phyloP scores from a whole-genome alignment of 2,329 filamentous ascomycete genomes.

The Phaeosphaeriaceae sp. region DNA sequence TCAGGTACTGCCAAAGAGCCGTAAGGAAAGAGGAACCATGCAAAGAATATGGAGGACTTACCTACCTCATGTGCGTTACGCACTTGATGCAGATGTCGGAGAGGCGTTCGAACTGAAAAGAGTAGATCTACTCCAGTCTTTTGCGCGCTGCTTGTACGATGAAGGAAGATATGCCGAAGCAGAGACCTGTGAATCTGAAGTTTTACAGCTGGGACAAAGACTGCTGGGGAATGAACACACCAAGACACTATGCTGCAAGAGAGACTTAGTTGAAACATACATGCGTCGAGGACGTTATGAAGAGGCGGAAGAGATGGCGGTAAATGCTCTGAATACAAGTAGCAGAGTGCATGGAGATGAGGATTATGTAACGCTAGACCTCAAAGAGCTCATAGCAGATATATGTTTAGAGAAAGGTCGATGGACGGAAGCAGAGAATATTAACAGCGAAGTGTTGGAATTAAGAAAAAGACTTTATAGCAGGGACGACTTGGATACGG shows the following conservation, averaged over 20 bases:
- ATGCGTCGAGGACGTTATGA: not conserved
- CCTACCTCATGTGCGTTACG: slow-evolving; percentile 1
- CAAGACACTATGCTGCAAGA: not conserved
- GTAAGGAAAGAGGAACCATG: not conserved
- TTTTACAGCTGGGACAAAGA: not conserved
- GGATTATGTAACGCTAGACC: not conserved
- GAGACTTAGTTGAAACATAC: not conserved
- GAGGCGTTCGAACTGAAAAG: not conserved
- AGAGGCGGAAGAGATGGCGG: not conserved
- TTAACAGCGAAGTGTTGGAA: not conserved
- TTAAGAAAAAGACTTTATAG: not conserved
- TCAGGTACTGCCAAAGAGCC: not conserved
- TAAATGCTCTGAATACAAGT: not conserved
- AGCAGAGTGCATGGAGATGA: not conserved
- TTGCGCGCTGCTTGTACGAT: not conserved
- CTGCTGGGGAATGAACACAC: not conserved
- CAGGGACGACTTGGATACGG: not conserved
- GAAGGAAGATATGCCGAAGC: not conserved
- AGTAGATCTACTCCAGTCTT: not conserved
- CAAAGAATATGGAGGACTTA: not conserved
- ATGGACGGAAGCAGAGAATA: not conserved
- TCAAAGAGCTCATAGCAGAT: not conserved
- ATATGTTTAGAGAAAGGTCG: not conserved
- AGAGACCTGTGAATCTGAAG: too few species aligned
- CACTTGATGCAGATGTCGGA: not conserved